Percentiles rank a stretch among this genome's conserved stretches.
These are phyloP conservation scores for Boletus speciosus DNA, from an alignment of 768 basidiomycete species.

Conservation along the genomic window DNA sequence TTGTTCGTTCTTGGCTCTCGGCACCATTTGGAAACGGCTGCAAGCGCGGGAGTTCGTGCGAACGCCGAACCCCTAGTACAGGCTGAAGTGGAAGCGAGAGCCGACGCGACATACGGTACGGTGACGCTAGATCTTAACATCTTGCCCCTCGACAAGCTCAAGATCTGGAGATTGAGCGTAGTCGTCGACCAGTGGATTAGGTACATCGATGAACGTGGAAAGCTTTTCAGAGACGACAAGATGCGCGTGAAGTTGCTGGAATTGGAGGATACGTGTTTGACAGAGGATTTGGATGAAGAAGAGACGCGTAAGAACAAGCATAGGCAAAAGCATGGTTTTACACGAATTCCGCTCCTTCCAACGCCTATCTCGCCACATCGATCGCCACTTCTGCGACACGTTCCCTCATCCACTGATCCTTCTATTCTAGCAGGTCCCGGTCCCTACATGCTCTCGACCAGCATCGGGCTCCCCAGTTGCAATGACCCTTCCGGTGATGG, in stretches of 20 bases:
- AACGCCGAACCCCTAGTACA: not conserved
- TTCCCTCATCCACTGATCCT: slow-evolving; percentile 17
- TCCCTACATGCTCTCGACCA: slow-evolving; percentile 20
- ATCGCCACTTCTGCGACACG: slow-evolving; percentile 22
- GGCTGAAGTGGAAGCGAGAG: slow-evolving; percentile 2
- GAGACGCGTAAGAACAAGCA: slow-evolving; percentile 13
- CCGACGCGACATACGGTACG: slow-evolving; percentile 40
- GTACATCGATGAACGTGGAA: slow-evolving; percentile 4
- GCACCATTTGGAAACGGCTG: not conserved
- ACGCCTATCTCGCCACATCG: slow-evolving; percentile 30
- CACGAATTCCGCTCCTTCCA: slow-evolving; percentile 24
- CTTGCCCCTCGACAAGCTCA: slow-evolving; percentile 84
- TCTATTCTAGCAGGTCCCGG: slow-evolving; percentile 25
- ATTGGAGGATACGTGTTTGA: slow-evolving; percentile 15
- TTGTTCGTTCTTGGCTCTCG: slow-evolving; percentile 75
- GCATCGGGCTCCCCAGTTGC: slow-evolving; percentile 20
- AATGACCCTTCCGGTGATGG: not conserved
- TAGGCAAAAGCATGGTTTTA: not conserved
- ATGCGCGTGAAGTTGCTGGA: slow-evolving; percentile 14
- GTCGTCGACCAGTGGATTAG: slow-evolving; percentile 57
- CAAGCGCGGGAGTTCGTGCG: not conserved
- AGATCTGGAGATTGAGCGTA: slow-evolving; percentile 70
- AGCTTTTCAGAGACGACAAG: not conserved
- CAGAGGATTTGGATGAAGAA: slow-evolving; percentile 7
- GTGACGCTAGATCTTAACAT: slow-evolving; percentile 78